A percentile compares a stretch with the other conserved stretches of the same genome.
These are phyloP conservation scores for Pythium grandisporangium DNA, from an alignment of 352 stramenopile species.

Conservation along the genomic window DNA sequence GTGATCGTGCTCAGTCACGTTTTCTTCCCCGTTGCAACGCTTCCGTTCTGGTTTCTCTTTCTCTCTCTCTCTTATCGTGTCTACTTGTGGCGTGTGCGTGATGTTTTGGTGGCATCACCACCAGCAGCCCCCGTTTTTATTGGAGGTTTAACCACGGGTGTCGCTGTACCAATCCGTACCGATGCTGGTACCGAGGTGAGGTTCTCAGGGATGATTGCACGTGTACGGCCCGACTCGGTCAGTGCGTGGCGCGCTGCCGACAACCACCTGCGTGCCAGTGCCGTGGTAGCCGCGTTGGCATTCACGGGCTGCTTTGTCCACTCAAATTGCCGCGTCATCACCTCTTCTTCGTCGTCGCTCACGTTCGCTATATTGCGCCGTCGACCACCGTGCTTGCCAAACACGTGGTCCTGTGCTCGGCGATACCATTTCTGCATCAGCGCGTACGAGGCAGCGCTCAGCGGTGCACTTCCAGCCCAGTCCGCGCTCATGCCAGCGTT, in stretches of 20 bases:
- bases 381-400: slow-evolving; percentile 53
- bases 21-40: no score
- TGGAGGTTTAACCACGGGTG: slow-evolving; percentile 53
- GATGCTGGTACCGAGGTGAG: slow-evolving; percentile 41
- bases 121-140: slow-evolving; percentile 71
- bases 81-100: slow-evolving; percentile 62
- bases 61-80: background rate
- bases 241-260: slow-evolving; percentile 49
- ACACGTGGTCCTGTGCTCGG: slow-evolving; percentile 85
- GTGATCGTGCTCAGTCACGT: no score
- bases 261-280: slow-evolving; percentile 79
- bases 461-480: slow-evolving; percentile 46
- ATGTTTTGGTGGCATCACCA: slow-evolving; percentile 37
- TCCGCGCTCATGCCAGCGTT: slow-evolving; percentile 22
- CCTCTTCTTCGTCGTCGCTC: slow-evolving; percentile 84
- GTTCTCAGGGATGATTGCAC: slow-evolving; percentile 31
- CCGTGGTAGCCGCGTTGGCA: slow-evolving; percentile 71
- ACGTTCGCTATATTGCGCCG: slow-evolving; percentile 56
- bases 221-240: slow-evolving; percentile 28
- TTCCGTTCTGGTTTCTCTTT: background rate
- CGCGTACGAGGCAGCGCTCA: slow-evolving; percentile 82
- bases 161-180: slow-evolving; percentile 33
- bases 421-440: slow-evolving; percentile 91
- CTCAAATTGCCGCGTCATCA: slow-evolving; percentile 46
- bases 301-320: slow-evolving; percentile 70